Percentiles rank a stretch among this genome's conserved stretches.
These are phyloP conservation scores for Candida vaughaniae DNA, from an alignment of 805 yeast species.

Conservation along the genomic window DNA sequence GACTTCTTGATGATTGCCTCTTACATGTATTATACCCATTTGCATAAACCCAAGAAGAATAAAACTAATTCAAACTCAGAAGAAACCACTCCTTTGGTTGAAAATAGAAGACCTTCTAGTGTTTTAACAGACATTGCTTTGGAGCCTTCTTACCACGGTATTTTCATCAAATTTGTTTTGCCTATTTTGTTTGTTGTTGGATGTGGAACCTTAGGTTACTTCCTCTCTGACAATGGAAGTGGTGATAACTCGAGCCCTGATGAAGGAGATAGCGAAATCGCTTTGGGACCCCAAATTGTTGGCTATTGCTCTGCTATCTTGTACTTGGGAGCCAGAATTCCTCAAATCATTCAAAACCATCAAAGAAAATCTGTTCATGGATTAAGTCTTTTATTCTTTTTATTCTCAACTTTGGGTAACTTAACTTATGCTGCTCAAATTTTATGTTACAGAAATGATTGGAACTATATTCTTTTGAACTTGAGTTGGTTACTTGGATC, in stretches of 20 bases:
- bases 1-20: constrained; percentile 59
- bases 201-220: constrained; percentile 63
- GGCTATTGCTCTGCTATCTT: constrained; percentile 70
- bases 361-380: constrained; percentile 79
- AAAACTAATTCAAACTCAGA: constrained; percentile 10
- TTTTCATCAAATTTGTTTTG: constrained; percentile 50
- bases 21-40: constrained; percentile 54
- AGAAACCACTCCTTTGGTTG: constrained; percentile 31
- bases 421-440: constrained; percentile 75
- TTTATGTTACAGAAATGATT: constrained; percentile 61
- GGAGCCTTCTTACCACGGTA: constrained; percentile 46
- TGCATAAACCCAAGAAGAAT: constrained; percentile 28
- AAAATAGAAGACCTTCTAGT: constrained; percentile 48
- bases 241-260: constrained; percentile 18
- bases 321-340: constrained; percentile 72
- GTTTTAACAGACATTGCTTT: constrained; percentile 49
- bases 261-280: constrained; percentile 25
- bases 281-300: constrained; percentile 59
- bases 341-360: constrained; percentile 83
- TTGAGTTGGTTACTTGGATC: constrained; percentile 79
- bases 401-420: constrained; percentile 73
- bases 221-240: constrained; percentile 35
- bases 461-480: constrained; percentile 58
- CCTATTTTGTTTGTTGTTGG: constrained; percentile 62
- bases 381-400: constrained; percentile 75